Base-by-base conservation (phyloP, 2,329 filamentous ascomycete species). In the Lizonia empirigonia region DNA sequence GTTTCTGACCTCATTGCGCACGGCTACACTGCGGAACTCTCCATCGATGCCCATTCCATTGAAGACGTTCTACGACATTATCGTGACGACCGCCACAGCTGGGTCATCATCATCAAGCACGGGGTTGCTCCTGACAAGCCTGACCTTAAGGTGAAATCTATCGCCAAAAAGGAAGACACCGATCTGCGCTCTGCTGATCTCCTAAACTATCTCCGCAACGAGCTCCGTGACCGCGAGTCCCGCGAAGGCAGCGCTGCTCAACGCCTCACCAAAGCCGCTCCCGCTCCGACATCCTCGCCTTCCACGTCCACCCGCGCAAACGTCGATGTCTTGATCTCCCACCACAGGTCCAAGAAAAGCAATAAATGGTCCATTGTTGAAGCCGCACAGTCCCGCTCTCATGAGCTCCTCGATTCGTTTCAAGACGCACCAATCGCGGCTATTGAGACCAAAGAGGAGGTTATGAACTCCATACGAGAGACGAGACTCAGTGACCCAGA, bases 101-200 rank as follows among this genome's bases (percentile, higher is more conserved):
- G 92, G 90, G 85, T 96, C 53, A 84, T 97, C 29, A 88, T 95
- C 55, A 86, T 96, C 65, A 96, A 96, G 70, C 87, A 89, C 84
- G 74, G 85, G 74, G 64, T 86, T 78, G 75, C 80, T 40, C 72
- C 64, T 5, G 74, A 78, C 32, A 80, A 82, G 42, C 80, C 80
- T 2, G 75, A 75, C 24, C 75, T 95, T 38, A 96, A 95, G 74
- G 83, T 96, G 58, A 90, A 88, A 68, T 90, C 84, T 10, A 83
- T 92, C 66, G 82, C 85, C 24, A 85, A 86, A 53, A 94, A 89
- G 65, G 90, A 95, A 53, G 78, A 85, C 7, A 84, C 82, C 4
- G 94, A 97, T 58, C 81, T 97, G 32, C 83, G 87, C 3, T 80
- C 81, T 19, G 78, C 82, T 4, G 88, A 95, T 51, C 79, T 99